Base-by-base conservation (phyloP, 2,329 filamentous ascomycete species). In the Dryadomyces sulphureus region DNA sequence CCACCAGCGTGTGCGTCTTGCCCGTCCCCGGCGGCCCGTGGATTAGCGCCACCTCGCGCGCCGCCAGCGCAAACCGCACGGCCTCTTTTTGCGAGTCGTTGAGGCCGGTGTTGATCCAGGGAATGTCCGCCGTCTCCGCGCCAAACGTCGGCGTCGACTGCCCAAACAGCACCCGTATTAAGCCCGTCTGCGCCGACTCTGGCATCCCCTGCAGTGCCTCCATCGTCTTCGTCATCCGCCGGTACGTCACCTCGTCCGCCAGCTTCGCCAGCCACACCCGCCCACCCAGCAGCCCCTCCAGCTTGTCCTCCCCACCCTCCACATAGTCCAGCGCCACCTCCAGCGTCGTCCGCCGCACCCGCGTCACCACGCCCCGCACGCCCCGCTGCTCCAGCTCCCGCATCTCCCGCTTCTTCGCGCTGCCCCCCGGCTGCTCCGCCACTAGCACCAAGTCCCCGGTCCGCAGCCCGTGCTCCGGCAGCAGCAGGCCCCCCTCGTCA, bases 11-110 rank as follows among this genome's bases (percentile, higher is more conserved):
- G 59, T 96, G 90, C 0, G 92, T 98, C 62, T 98, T 98, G 42
- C 92, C 92, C 0, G 92, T 98, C 69, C 92, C 92, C 1, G 92
- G 92, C 1, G 92, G 92, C 0, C 92, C 92, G 59, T 98, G 92
- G 45, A 98, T 94, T 49, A 95, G 69, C 2, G 87, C 85, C 24
- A 96, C 74, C 56, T 95, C 88, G 45, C 72, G 72, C 1, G 84
- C 83, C 7, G 81, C 82, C 45, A 98, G 66, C 0, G 90, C 88
- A 58, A 96, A 98, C n/a, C 77, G 64, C 48, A 84, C 77, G 16
- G 79, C 79, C 47, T 80, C 75, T 54, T 79, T 81, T 56, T 84
- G 79, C 12, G 74, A 78, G 12, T 77, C 72, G 55, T 84, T 82
- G 20, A 84, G 63, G 16, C 66, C 70, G 16, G 69, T 67, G 53